These are phyloP conservation scores for Auricularia sp. DNA, from an alignment of 768 basidiomycete genomes.

Conservation along the genomic window DNA sequence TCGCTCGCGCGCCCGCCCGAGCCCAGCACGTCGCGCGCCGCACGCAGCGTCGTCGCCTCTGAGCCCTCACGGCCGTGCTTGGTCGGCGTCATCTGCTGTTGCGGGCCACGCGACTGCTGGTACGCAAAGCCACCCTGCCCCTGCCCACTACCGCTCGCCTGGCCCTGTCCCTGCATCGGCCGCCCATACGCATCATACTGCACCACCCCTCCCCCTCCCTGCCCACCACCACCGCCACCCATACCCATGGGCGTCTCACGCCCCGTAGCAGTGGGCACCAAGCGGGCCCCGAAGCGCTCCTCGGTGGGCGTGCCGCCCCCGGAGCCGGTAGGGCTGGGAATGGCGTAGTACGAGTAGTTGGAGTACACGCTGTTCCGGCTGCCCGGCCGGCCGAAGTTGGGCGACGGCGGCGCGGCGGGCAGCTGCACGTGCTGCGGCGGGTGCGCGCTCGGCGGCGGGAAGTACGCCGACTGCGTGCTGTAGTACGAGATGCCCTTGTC, in stretches of 20 bases:
- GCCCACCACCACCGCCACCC: neutral
- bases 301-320: conserved; percentile 7
- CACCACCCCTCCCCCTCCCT: neutral
- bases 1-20: neutral
- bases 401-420: conserved; percentile 22
- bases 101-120: neutral
- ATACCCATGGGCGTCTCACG: neutral
- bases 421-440: conserved; percentile 5
- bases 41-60: neutral
- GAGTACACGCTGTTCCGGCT: conserved; percentile 45
- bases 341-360: conserved; percentile 55
- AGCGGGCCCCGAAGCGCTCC: neutral
- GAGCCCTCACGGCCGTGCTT: neutral
- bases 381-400: conserved; percentile 24
- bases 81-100: neutral
- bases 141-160: neutral
- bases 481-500: neutral
- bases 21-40: neutral
- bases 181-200: neutral
- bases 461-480: neutral
- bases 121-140: neutral
- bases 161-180: no score
- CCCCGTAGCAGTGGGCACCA: neutral
- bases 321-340: conserved; percentile 15
- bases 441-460: neutral